phyloP scores from a whole-genome alignment of 2,329 filamentous ascomycete genomes.

The Aotearoamyces nothofagi region DNA sequence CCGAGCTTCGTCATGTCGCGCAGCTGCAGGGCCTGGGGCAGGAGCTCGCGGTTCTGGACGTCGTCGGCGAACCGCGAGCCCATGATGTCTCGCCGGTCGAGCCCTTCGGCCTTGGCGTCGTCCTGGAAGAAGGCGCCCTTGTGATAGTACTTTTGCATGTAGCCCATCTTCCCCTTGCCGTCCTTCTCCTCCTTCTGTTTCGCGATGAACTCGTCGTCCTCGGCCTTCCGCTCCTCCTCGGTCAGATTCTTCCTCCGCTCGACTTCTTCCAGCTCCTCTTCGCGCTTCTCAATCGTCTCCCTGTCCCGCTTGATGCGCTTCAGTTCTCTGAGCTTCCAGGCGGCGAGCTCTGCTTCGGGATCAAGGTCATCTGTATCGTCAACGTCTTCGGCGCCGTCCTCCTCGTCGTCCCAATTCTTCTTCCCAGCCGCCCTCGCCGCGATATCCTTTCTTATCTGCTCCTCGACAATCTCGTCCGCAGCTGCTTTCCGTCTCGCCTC shows the following conservation, averaged over 20 bases:
- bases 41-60: slow-evolving; percentile 60
- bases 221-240: slow-evolving; percentile 68
- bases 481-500: slow-evolving; percentile 53
- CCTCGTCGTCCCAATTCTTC: slow-evolving; percentile 73
- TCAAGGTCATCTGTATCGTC: slow-evolving; percentile 83
- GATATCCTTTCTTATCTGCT: slow-evolving; percentile 71
- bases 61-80: slow-evolving; percentile 73
- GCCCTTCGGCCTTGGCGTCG: slow-evolving; percentile 57
- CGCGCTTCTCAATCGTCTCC: slow-evolving; percentile 66
- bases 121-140: slow-evolving; percentile 92
- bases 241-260: slow-evolving; percentile 80
- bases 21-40: slow-evolving; percentile 86
- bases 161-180: slow-evolving; percentile 61
- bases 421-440: slow-evolving; percentile 61
- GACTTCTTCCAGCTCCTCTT: slow-evolving; percentile 76
- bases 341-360: slow-evolving; percentile 74
- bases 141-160: slow-evolving; percentile 93
- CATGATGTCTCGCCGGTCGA: slow-evolving; percentile 75
- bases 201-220: slow-evolving; percentile 61
- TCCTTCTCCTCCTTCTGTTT: slow-evolving; percentile 33
- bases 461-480: slow-evolving; percentile 69
- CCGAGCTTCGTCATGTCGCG: slow-evolving; percentile 89
- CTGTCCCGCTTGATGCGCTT: slow-evolving; percentile 78
- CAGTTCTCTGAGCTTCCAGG: slow-evolving; percentile 88
- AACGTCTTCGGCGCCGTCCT: slow-evolving; percentile 55